Percentiles rank a stretch among this genome's conserved stretches.
These are phyloP conservation scores for Dactylis glomerata DNA, from an alignment of 176 grass and related monocot genomes.

Conservation along the genomic window DNA sequence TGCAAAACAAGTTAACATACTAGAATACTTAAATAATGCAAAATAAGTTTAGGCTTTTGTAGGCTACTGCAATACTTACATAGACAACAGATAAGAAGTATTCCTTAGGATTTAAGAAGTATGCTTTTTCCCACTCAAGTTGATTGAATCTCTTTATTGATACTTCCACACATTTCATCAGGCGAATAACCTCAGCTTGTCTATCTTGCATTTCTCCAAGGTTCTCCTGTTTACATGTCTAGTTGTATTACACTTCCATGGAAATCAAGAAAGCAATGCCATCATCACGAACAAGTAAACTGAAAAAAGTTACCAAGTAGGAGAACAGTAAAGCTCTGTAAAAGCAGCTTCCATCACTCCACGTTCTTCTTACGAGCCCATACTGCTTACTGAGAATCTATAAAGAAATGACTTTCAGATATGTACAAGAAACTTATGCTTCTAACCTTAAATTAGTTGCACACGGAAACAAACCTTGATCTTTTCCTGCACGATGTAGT, in stretches of 20 bases:
- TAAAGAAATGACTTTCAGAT: background rate
- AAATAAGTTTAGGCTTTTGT: background rate
- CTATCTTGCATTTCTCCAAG: slow-evolving; percentile 16
- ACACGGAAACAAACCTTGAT: slow-evolving; percentile 10
- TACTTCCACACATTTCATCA: background rate
- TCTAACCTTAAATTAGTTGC: background rate
- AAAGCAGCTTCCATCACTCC: slow-evolving; percentile 19
- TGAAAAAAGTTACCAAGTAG: slow-evolving; percentile 27
- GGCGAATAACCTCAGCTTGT: background rate
- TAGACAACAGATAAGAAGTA: background rate
- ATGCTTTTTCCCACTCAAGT: background rate
- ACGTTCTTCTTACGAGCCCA: slow-evolving; percentile 15
- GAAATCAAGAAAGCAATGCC: background rate
- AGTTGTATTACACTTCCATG: background rate
- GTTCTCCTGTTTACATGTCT: slow-evolving; percentile 15
- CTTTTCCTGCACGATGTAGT: slow-evolving; percentile 8
- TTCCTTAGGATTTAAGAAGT: background rate
- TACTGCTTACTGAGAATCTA: slow-evolving; percentile 29
- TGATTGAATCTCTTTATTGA: background rate
- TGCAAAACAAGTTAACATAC: background rate
- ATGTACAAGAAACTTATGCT: background rate
- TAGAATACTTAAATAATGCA: background rate
- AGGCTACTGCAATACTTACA: background rate
- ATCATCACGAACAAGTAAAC: slow-evolving; percentile 1
- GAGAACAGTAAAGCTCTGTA: slow-evolving; percentile 31